Conservation (phyloP, 2,329 filamentous ascomycete genomes). For the Penicillium sp. region DNA sequence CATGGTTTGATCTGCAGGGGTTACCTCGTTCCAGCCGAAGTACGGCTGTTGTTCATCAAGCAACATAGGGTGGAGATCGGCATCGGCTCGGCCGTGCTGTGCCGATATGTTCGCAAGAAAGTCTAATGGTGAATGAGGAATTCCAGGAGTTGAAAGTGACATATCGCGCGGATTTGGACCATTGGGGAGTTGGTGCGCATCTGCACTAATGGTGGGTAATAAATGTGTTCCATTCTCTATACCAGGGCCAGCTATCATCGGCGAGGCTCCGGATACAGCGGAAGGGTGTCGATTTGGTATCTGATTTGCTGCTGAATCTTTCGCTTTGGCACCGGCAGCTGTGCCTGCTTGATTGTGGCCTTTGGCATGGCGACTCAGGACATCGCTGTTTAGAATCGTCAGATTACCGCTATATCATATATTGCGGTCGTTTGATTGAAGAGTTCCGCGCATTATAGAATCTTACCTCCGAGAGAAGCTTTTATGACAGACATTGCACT, state of each 20-base stretch:
- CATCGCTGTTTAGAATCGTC: conserved; percentile 41
- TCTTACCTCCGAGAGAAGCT: conserved; percentile 55
- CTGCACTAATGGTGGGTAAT: conserved; percentile 13
- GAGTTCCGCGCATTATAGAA: neutral
- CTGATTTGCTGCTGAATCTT: conserved; percentile 25
- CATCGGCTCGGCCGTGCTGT: conserved; percentile 33
- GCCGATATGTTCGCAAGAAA: conserved; percentile 40
- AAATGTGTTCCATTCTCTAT: conserved; percentile 15
- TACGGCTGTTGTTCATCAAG: conserved; percentile 32
- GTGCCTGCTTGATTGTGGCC: conserved; percentile 41
- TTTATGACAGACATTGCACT: conserved; percentile 56
- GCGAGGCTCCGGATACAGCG: conserved; percentile 10
- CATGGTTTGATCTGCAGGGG: conserved; percentile 20
- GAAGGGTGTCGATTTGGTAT: conserved; percentile 29
- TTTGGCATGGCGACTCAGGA: conserved; percentile 54
- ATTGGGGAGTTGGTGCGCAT: conserved; percentile 16
- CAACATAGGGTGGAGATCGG: conserved; percentile 29
- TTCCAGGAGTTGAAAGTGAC: conserved; percentile 30
- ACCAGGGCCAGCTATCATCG: conserved; percentile 5
- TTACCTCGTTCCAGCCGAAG: conserved; percentile 32
- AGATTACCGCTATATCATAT: neutral
- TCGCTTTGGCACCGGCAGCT: conserved; percentile 28
- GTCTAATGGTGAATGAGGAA: conserved; percentile 40
- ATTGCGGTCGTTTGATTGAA: neutral
- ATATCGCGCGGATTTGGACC: conserved; percentile 23